phyloP scores from a whole-genome alignment of 495 filamentous ascomycete species.

The Tuber indicum region DNA sequence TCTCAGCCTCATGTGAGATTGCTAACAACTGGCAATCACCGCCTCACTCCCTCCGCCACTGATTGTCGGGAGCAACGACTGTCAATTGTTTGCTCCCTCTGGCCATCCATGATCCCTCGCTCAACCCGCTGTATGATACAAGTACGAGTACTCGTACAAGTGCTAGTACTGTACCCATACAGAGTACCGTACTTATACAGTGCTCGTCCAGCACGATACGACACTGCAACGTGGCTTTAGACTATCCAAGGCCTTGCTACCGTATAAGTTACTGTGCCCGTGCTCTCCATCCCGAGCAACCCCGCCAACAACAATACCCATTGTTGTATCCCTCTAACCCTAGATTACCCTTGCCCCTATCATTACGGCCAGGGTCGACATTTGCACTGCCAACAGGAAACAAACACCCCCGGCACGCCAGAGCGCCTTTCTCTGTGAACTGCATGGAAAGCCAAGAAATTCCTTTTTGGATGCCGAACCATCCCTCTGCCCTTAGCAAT shows the following conservation, averaged over 20 bases:
- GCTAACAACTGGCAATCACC: neutral
- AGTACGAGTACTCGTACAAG: no score
- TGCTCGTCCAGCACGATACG: neutral
- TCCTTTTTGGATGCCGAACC: neutral
- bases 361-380: neutral
- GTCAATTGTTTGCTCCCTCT: neutral
- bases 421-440: neutral
- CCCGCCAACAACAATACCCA: neutral
- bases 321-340: neutral
- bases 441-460: neutral
- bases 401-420: neutral
- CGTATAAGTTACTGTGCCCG: no score
- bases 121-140: neutral
- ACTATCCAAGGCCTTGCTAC: neutral
- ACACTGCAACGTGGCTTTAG: neutral
- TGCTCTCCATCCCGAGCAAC: neutral
- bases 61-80: no score
- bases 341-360: slow-evolving; percentile 1
- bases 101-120: neutral
- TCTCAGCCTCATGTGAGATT: neutral
- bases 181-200: no score
- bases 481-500: neutral
- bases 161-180: no score
- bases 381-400: neutral
- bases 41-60: no score